Evolutionary conservation across 2,329 filamentous ascomycete genomes (phyloP).

Genomic region (Emmonsia crescens): DNA sequence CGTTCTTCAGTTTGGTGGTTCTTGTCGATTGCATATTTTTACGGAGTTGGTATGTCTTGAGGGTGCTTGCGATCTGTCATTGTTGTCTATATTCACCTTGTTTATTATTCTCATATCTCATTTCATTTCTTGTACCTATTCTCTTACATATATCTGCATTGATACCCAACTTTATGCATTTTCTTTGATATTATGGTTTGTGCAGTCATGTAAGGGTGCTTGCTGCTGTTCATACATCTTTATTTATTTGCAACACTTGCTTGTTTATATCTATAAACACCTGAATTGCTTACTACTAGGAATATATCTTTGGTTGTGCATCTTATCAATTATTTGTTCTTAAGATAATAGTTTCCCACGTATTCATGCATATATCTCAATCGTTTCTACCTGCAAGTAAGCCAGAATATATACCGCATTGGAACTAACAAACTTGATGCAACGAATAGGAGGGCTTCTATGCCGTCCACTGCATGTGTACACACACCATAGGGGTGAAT

Average conservation of each 20-base stretch:
- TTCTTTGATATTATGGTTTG: neutral
- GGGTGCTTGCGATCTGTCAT: neutral
- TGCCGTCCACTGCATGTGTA: neutral
- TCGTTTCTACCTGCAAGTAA: neutral
- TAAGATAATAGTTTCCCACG: too few species aligned
- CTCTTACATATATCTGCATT: neutral
- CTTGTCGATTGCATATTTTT: neutral
- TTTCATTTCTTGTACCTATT: neutral
- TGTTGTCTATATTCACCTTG: neutral
- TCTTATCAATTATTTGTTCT: neutral
- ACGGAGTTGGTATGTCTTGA: neutral
- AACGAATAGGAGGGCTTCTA: neutral
- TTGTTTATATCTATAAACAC: neutral
- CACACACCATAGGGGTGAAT: too few species aligned
- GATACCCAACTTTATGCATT: neutral
- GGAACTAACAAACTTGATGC: neutral
- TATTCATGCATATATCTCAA: neutral
- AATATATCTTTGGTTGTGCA: too few species aligned
- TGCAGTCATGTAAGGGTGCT: neutral
- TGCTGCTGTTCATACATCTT: neutral
- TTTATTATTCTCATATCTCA: neutral
- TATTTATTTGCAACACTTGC: neutral
- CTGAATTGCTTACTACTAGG: neutral
- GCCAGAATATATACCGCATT: neutral
- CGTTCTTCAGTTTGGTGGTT: neutral